Percentiles rank a stretch among this genome's conserved stretches.
Evolutionary conservation across 1,284 basidiomycete species (phyloP).

Genomic region (Trichosporon ovoides): DNA sequence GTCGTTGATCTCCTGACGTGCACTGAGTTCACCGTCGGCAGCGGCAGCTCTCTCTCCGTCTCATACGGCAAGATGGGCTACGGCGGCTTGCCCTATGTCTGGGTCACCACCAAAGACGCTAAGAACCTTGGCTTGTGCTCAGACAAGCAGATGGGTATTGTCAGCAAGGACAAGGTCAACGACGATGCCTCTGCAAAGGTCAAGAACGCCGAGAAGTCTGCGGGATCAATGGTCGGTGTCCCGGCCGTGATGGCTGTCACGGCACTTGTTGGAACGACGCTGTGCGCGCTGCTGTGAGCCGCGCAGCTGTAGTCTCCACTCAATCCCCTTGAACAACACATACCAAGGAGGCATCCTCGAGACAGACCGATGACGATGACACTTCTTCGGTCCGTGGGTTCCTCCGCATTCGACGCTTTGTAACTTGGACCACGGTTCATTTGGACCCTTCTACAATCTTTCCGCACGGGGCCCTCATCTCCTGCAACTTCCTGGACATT

Average conservation of each 20-base stretch:
- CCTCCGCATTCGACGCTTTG: too few relatives aligned
- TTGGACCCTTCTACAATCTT: too few relatives aligned
- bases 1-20: slow-evolving; percentile 47
- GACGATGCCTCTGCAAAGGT: neutral
- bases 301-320: too few relatives aligned
- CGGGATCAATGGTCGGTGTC: neutral
- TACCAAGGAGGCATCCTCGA: too few relatives aligned
- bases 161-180: slow-evolving; percentile 1
- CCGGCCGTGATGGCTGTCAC: neutral
- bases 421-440: too few relatives aligned
- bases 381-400: too few relatives aligned
- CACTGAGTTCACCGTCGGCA: slow-evolving; percentile 33
- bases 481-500: too few relatives aligned
- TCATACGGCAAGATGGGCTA: slow-evolving; percentile 38
- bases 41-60: slow-evolving; percentile 39
- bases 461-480: too few relatives aligned
- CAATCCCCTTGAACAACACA: too few relatives aligned
- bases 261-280: neutral
- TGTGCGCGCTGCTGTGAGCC: neutral
- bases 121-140: slow-evolving; percentile 11
- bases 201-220: neutral
- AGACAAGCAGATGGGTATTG: slow-evolving; percentile 13
- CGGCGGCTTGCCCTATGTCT: slow-evolving; percentile 45
- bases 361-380: too few relatives aligned
- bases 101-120: slow-evolving; percentile 14